A percentile compares a stretch with the other conserved stretches of the same genome.
Evolutionary conservation across 371 early-diverging fungal species (phyloP).

Genomic region (Mucor piriformis): DNA sequence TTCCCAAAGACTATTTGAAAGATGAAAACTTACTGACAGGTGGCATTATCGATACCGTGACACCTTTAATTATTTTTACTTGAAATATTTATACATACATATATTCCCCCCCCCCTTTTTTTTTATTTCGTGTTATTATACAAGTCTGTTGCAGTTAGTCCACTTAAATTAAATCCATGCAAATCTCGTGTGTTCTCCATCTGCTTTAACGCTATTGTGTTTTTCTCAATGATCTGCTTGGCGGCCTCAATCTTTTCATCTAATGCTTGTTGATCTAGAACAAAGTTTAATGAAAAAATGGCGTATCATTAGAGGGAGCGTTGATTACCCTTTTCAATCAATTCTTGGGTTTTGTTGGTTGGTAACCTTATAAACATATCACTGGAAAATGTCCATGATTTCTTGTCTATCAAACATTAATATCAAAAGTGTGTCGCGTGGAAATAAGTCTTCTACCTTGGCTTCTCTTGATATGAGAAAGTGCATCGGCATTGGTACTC

Average conservation of each 20-base stretch:
- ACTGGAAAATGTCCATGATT: slow-evolving; percentile 67
- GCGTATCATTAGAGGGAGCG: no score
- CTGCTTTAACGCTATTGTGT: slow-evolving; percentile 45
- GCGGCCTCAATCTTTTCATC: slow-evolving; percentile 47
- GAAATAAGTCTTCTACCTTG: no score
- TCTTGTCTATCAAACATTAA: slow-evolving; percentile 63
- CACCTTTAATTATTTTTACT: slow-evolving; percentile 65
- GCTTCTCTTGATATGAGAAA: slow-evolving; percentile 49
- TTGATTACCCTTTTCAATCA: slow-evolving; percentile 50
- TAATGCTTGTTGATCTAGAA: slow-evolving; percentile 46
- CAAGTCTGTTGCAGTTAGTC: slow-evolving; percentile 44
- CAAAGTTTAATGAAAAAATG: no score
- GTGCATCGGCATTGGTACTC: slow-evolving; percentile 64
- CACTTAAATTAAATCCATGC: slow-evolving; percentile 46
- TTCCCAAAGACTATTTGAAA: slow-evolving; percentile 76
- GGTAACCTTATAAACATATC: slow-evolving; percentile 68
- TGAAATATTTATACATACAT: slow-evolving; percentile 16
- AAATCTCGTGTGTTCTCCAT: slow-evolving; percentile 52
- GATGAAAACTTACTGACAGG: slow-evolving; percentile 70
- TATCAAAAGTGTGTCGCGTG: no score
- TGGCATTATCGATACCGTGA: slow-evolving; percentile 55
- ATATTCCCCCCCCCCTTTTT: no score
- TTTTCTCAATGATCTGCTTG: slow-evolving; percentile 48
- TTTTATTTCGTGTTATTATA: slow-evolving; percentile 24
- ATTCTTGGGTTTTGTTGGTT: slow-evolving; percentile 32